Base-by-base conservation (phyloP, 176 grass and related monocot genomes). In the Triticum urartu region DNA sequence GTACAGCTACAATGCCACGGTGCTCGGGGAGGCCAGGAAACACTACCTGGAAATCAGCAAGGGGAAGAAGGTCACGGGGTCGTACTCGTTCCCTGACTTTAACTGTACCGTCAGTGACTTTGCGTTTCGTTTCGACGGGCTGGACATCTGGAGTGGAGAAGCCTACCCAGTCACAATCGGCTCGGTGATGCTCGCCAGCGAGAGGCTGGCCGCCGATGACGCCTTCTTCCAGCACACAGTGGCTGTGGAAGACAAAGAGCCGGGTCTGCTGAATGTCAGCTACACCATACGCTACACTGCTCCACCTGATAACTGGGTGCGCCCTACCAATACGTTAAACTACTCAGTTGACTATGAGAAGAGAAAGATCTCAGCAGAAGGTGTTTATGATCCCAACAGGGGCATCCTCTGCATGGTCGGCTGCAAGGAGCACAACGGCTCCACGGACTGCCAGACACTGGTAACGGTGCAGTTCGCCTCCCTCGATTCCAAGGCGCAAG, bases 331-430 rank as follows among this genome's bases (percentile, higher is more conserved):
- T 30, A 9, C 0, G 1, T 18, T 47, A 2, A 59, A 28, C 69
- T 1, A 75, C 43, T 8, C 0, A 0, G 2, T 39, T 0, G 14
- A 0, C 14, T 1, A 4, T 52, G 48, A 52, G 48, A 18, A 58
- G 22, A 79, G 22, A 15, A 26, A 21, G 13, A 80, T 96, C 22
- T 35, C 25, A 12, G 94, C 91, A 2, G 89, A 96, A 80, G 91
- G 91, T 32, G 87, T 93, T 5, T 97, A 92, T 35, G 73, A 92
- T 52, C 64, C 87, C 9, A 84, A 50, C 76, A 89, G 70, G 0
- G 94, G 83, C 40, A 43, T n/a, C 61, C 70, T 93, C 39, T 93
- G 87, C 83, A 70, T 93, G 89, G 30, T 88, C 3, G 87, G 75
- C 25, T 97, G 94, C 69, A 56, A 70, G 13, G 85, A 84, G 78